Base-by-base conservation (phyloP, 805 yeast genomes). In the Huiozyma naganishii region DNA sequence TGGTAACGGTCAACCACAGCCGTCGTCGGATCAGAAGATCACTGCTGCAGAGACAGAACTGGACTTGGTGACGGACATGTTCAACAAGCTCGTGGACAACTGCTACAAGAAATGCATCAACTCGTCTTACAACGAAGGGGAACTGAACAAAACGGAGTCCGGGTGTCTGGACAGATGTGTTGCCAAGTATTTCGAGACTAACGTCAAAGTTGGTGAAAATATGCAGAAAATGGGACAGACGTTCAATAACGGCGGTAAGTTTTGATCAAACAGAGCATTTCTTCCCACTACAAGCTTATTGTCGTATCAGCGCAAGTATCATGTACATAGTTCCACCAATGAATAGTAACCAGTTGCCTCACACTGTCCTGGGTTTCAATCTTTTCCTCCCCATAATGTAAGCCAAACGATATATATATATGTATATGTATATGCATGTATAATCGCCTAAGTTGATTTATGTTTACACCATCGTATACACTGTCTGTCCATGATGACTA, bases 61-160 rank as follows among this genome's bases (percentile, higher is more conserved):
- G 53, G 98, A 90, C 65, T 83, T 92, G 80, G 95, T 90, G 55
- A 89, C 97, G 35, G 95, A 92, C 55, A 88, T 90, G 97, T 90
- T 90, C 78, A 90, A 90, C 77, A 76, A 80, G 58, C 72, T 89
- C 57, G 94, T 88, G 27, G 89, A 82, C 57, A 82, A 86, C 54
- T 89, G 97, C 64, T 92, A 89, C 66, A 65, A 69, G 53, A 89
- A 89, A 69, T 89, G 97, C 70, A 83, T 88, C 61, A 73, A 64
- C 43, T 70, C 69, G 50, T 55, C 69, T 42, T 89, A 88, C 69
- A 55, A 65, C 42, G 89, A 85, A 43, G 82, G 87, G 44, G 88
- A 80, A 27, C 71, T 89, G 49, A 74, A 72, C 67, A 85, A 83
- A 69, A 78, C 72, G 54, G 97, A 89, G 68, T 78, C 87, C 39